Conservation (phyloP, 202 grass and related monocot species). For the Carex arenaria region DNA sequence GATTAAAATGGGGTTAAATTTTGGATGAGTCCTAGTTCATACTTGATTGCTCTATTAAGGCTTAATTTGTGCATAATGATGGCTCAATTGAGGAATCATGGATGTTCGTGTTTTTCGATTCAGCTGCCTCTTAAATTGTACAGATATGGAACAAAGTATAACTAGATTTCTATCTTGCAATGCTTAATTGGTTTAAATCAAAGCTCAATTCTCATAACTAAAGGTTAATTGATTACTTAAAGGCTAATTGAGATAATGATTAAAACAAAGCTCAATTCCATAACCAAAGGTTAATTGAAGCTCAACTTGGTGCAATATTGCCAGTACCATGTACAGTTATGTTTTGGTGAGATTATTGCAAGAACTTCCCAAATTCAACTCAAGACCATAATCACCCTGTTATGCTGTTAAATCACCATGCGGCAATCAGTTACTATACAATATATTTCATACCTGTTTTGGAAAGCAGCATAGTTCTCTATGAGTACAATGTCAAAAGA, state of each 20-base stretch:
- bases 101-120: background rate
- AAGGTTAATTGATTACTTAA: background rate
- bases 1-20: background rate
- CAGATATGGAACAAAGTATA: background rate
- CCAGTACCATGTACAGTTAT: background rate
- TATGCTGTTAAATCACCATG: background rate
- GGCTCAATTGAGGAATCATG: background rate
- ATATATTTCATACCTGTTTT: slow-evolving; percentile 61
- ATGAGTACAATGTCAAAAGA: slow-evolving; percentile 79
- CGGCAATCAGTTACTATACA: background rate
- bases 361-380: background rate
- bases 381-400: background rate
- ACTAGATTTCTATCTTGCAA: background rate
- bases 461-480: slow-evolving; percentile 97
- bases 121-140: slow-evolving; percentile 1
- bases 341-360: background rate
- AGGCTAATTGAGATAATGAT: background rate
- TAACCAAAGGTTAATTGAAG: background rate
- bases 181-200: background rate
- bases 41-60: background rate
- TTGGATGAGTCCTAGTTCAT: background rate
- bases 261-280: background rate
- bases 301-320: background rate
- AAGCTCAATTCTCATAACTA: too few relatives aligned
- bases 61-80: background rate